Evolutionary conservation across 176 grass and related monocot genomes (phyloP).

Genomic region (Paspalum vaginatum): DNA sequence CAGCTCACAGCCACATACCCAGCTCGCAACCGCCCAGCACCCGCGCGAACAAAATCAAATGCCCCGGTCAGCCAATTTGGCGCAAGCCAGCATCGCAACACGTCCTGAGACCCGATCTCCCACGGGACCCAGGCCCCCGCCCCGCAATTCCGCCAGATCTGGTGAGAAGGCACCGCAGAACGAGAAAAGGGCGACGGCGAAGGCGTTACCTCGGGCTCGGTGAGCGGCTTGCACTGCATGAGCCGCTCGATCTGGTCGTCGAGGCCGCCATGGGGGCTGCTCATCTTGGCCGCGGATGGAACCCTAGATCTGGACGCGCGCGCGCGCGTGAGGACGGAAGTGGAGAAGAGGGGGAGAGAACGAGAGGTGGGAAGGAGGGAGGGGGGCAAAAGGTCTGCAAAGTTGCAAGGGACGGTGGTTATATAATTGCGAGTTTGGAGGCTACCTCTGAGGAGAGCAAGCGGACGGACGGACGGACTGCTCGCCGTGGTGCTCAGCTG

Average conservation of each 20-base stretch:
- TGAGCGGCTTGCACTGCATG: slow-evolving; percentile 98
- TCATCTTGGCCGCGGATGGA: slow-evolving; percentile 47
- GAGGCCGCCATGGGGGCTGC: slow-evolving; percentile 79
- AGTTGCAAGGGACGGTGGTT: slow-evolving; percentile 43
- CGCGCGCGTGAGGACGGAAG: background rate
- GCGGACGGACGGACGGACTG: background rate
- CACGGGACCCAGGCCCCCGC: background rate
- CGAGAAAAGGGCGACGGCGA: background rate
- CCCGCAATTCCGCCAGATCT: slow-evolving; percentile 45
- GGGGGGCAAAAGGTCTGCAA: slow-evolving; percentile 27
- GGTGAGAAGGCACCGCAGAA: background rate
- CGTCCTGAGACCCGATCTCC: slow-evolving; percentile 25
- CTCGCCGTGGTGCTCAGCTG: slow-evolving; percentile 1
- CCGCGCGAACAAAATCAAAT: background rate
- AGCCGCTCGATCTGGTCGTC: slow-evolving; percentile 96
- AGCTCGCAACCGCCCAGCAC: background rate
- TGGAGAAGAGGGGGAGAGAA: slow-evolving; percentile 4
- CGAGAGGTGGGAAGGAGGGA: slow-evolving; percentile 18
- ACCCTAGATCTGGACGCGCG: slow-evolving; percentile 66
- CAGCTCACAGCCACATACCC: background rate
- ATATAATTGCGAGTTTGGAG: slow-evolving; percentile 48
- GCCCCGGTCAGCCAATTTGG: slow-evolving; percentile 11
- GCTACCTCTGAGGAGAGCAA: background rate
- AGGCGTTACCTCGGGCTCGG: slow-evolving; percentile 72
- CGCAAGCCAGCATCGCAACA: background rate